Percentiles rank a stretch among this genome's conserved stretches.
These are phyloP conservation scores for Aeminium ludgeri DNA, from an alignment of 495 filamentous ascomycete genomes.

Conservation along the genomic window DNA sequence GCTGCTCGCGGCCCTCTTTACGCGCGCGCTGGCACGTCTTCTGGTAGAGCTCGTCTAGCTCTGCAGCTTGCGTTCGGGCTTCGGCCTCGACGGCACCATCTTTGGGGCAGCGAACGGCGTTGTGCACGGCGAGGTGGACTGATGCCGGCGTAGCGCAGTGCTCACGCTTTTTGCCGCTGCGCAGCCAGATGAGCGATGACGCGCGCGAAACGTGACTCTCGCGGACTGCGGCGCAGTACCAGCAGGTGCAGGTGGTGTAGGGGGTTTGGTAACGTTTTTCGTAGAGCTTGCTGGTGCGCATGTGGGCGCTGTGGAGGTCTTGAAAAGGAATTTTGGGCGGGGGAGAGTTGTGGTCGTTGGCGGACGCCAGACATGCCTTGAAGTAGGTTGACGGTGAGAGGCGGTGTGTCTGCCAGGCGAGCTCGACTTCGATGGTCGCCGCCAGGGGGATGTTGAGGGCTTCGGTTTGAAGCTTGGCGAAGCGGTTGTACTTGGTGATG, in stretches of 20 bases:
- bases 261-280: slow-evolving; percentile 43
- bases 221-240: slow-evolving; percentile 75
- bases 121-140: slow-evolving; percentile 61
- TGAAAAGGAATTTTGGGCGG: slow-evolving; percentile 67
- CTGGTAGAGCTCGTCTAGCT: slow-evolving; percentile 44
- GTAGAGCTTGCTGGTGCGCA: slow-evolving; percentile 59
- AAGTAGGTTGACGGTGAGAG: slow-evolving; percentile 50
- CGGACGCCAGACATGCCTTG: slow-evolving; percentile 29
- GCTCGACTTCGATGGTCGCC: slow-evolving; percentile 75
- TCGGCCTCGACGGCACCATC: slow-evolving; percentile 5
- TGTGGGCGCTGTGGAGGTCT: slow-evolving; percentile 45
- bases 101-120: slow-evolving; percentile 29
- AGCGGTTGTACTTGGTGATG: slow-evolving; percentile 51
- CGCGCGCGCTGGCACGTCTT: slow-evolving; percentile 43
- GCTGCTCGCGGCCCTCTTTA: slow-evolving; percentile 39
- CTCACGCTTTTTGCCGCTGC: slow-evolving; percentile 35
- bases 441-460: slow-evolving; percentile 39
- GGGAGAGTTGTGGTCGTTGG: slow-evolving; percentile 53
- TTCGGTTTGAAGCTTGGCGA: slow-evolving; percentile 49
- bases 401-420: slow-evolving; percentile 61
- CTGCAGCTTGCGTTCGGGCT: slow-evolving; percentile 18
- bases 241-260: slow-evolving; percentile 76
- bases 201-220: slow-evolving; percentile 37
- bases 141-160: slow-evolving; percentile 35
- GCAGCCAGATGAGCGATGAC: slow-evolving; percentile 19